These are phyloP conservation scores for Fusarium marasasianum DNA, from an alignment of 2,329 filamentous ascomycete species.

Conservation along the genomic window DNA sequence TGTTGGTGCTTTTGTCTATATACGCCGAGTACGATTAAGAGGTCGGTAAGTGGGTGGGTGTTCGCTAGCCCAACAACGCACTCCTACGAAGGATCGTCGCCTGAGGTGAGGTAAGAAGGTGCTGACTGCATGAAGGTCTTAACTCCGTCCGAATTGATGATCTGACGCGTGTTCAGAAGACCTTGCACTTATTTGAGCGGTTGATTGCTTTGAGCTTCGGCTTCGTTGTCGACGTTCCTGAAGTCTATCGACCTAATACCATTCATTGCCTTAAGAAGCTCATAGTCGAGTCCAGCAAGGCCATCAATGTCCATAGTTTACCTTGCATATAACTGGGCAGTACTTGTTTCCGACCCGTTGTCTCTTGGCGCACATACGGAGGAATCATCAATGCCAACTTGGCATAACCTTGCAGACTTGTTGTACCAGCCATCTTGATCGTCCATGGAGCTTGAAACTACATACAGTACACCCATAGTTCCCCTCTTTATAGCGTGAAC, in stretches of 20 bases:
- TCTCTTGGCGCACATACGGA: conserved; percentile 1
- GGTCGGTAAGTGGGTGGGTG: background rate
- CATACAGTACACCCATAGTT: background rate
- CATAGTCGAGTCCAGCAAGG: background rate
- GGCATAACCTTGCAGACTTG: background rate
- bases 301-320: background rate
- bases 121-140: background rate
- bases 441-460: background rate
- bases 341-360: background rate
- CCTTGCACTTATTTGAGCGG: background rate
- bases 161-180: background rate
- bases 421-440: background rate
- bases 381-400: background rate
- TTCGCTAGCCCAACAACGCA: background rate
- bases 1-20: background rate
- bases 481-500: conserved; percentile 1
- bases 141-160: background rate
- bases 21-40: background rate
- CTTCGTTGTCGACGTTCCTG: background rate
- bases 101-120: background rate
- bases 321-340: background rate
- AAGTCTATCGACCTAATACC: background rate
- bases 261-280: background rate
- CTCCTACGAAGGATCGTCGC: background rate
- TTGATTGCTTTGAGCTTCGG: background rate